Base-by-base conservation (phyloP, 805 yeast species). In the Metschnikowia koreensis region DNA sequence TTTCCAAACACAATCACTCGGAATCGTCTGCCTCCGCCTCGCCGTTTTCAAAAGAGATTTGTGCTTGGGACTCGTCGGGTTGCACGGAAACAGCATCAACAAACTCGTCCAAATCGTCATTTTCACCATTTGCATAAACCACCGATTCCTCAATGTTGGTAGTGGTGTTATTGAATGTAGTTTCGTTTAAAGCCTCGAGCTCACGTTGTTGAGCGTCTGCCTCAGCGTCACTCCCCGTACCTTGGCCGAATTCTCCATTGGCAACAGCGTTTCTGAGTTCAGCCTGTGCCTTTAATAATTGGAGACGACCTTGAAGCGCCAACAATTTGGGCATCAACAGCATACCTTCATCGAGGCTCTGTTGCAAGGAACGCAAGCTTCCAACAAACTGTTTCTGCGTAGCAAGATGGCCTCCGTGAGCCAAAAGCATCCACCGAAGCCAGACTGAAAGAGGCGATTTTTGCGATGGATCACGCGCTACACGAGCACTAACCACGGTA, bases 291-390 rank as follows among this genome's bases (percentile, higher is more conserved):
- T 80, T 80, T 41, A 93, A 75, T 66, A 93, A 77, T 61, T 86
- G 87, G 44, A 93, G 73, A 57, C 94, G 81, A 44, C 99, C 99
- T 66, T 92, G 96, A 31, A 93, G 77, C 1, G 94, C 83, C 27
- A 92, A 70, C 47, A 93, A 74, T 38, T 81, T 78, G 8, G 92
- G 87, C 56, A 93, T 69, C 26, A 77, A 76, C 54, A 78, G 78
- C 66, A 80, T 75, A 33, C 81, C 85, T 50, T 80, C 73, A 16
- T 75, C 69, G 29, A 92, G 70, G 0, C 86, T 76, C 2, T 79
- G 64, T 64, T 82, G 86, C 50, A 93, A 67, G 3, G 77, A 69
- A 41, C 82, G 82, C 47, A 87, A 71, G 22, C 83, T 73, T 38
- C 76, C 80, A 48, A 82, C 73, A 50, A 84, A 75, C 50, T 82